Base-by-base conservation (phyloP, 2,329 filamentous ascomycete genomes). In the Hypoxylon sp. region DNA sequence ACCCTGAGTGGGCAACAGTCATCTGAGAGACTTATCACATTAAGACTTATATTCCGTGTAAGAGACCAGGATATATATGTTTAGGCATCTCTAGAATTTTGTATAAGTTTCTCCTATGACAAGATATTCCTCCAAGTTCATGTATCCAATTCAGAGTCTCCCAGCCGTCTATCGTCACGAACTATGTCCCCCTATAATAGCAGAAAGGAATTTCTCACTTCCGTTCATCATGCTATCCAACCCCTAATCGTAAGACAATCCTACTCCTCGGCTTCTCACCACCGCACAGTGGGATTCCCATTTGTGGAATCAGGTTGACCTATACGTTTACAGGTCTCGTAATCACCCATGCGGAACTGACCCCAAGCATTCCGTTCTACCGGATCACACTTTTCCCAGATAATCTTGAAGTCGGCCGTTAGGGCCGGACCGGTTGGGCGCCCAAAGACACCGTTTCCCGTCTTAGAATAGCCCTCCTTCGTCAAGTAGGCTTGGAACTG, bases 1-100 rank as follows among this genome's bases (percentile, higher is more conserved):
- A 77, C 58, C 76, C 76, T 0, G 75, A 77, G 3, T 80, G 76
- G 78, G 78, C 77, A n/a, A 77, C 72, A 1, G 71, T 69, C 2
- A 73, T 78, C 32, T 76, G 55, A 63, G n/a, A 3, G 6, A 2
- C 2, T 7, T 17, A 3, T 11, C 8, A 3, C 17, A 21, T 11
- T 10, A 21, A 44, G 13, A 31, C 46, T n/a, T n/a, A 10, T 48
- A 19, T 19, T 42, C 39, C 6, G 3, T 6, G n/a, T 3, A 42
- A n/a, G n/a, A 19, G n/a, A 42, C n/a, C 17, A 17, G n/a, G n/a
- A 42, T 7, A 17, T 42, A n/a, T 17, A 42, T 17, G 37, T 42
- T 19, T 56, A 27, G 27, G 17, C 6, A n/a, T 29, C n/a, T 39
- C 32, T 29, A 5, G 15, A 17, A 10, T 27, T 21, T 13, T 24